Conservation (phyloP, 345 rosid species). For the Melaleuca quinquenervia region DNA sequence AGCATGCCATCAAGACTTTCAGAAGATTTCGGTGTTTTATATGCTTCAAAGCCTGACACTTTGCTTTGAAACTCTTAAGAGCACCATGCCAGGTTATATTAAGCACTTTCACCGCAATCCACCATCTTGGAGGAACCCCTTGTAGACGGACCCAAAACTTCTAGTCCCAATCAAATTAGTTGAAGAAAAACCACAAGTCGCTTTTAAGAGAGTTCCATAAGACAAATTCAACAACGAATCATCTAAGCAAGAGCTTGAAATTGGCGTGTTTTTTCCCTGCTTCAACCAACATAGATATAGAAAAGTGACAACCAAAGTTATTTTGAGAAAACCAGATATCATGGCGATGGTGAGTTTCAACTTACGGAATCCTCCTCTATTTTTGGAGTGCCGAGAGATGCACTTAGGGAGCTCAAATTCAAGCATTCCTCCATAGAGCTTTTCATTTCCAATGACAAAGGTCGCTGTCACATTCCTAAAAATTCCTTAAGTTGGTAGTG, state of each 20-base stretch:
- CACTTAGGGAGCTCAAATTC: background rate
- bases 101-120: background rate
- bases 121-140: fast-evolving
- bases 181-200: fast-evolving
- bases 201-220: background rate
- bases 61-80: background rate
- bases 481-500: background rate
- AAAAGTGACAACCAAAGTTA: fast-evolving
- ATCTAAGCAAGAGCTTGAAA: background rate
- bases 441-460: background rate
- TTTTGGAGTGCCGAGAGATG: background rate
- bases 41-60: background rate
- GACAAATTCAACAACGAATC: fast-evolving
- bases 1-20: background rate
- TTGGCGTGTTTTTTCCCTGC: fast-evolving
- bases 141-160: background rate
- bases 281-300: background rate
- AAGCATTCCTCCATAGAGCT: background rate
- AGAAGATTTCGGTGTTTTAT: background rate
- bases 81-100: background rate
- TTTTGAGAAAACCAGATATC: fast-evolving
- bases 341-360: background rate
- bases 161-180: background rate
- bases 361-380: background rate
- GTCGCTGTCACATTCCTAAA: background rate